Evolutionary conservation across 495 filamentous ascomycete genomes (phyloP).

Genomic region (Platismatia glauca): DNA sequence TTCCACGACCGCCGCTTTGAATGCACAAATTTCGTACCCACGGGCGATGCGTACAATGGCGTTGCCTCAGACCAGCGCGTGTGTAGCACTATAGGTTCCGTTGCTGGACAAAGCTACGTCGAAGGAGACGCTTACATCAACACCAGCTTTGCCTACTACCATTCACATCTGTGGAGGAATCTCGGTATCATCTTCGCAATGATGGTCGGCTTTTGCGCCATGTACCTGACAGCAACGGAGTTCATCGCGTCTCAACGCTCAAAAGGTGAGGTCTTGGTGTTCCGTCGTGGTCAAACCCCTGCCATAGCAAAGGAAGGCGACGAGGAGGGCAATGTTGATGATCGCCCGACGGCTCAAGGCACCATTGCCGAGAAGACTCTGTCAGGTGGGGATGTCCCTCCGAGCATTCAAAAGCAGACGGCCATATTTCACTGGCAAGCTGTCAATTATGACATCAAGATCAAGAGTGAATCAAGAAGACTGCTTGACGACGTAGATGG

Average conservation of each 20-base stretch:
- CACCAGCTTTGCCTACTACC: conserved; percentile 50
- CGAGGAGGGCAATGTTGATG: conserved; percentile 35
- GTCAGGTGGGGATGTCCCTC: conserved; percentile 22
- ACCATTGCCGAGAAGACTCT: conserved; percentile 27
- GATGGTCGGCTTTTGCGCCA: conserved; percentile 53
- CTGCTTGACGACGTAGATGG: conserved; percentile 79
- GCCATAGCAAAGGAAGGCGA: conserved; percentile 51
- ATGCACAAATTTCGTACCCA: conserved; percentile 57
- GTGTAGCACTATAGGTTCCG: conserved; percentile 56
- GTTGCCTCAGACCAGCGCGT: conserved; percentile 36
- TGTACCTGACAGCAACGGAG: conserved; percentile 67
- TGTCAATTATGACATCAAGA: conserved; percentile 82
- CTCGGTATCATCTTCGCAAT: conserved; percentile 73
- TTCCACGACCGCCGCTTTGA: conserved; percentile 57
- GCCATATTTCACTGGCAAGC: conserved; percentile 81
- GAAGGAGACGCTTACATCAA: conserved; percentile 64
- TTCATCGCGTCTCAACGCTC: conserved; percentile 67
- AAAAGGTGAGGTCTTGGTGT: conserved; percentile 83
- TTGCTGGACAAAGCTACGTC: conserved; percentile 45
- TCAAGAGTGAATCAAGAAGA: conserved; percentile 64
- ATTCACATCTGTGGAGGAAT: conserved; percentile 65
- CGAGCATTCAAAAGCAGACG: conserved; percentile 48
- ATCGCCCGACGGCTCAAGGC: conserved; percentile 29
- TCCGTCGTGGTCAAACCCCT: conserved; percentile 65
- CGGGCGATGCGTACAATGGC: conserved; percentile 40